Base-by-base conservation (phyloP, 2,329 filamentous ascomycete genomes). In the Hyphodiscus sp. region DNA sequence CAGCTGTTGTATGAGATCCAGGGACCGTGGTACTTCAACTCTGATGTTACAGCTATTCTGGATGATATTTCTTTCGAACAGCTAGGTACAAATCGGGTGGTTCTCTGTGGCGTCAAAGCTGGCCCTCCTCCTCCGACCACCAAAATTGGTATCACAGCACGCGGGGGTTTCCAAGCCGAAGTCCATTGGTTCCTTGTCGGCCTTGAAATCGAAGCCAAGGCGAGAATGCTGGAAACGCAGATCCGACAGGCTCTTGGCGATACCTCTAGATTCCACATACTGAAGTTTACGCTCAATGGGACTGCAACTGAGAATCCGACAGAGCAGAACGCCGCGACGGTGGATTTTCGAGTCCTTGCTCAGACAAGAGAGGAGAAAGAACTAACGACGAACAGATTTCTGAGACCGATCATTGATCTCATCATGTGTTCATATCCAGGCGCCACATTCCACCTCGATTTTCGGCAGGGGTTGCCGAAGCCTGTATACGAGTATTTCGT, bases 311-410 rank as follows among this genome's bases (percentile, higher is more conserved):
- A 69, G 1, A 68, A 76, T 43, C 71, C 74, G 0, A 62, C 58
- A 2, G 71, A 69, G 18, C 75, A 79, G 29, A 71, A 73, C 20
- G 70, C 69, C 0, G 76, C 75, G 0, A 80, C 77, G 0, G 75
- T 78, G 0, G 73, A 74, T 48, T 69, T 78, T 41, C 61, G 75
- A 30, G 64, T 76, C 47, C 70, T 78, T 59, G 70, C 71, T 0
- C 74, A 83, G 59, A 75, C 78, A 2, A 69, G 53, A 66, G 66
- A 58, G 9, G 69, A 62, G 30, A 63, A 46, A 41, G 60, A 65
- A 19, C 56, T 71, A 1, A 65, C 67, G 0, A 65, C 69, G 0
- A 49, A 60, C 2, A 71, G 68, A 29, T 76, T 76, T 57, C 66
- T 70, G 16, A 61, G 69, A 18, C 69, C 70, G 10, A 69, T 69